A percentile compares a stretch with the other conserved stretches of the same genome.
These are phyloP conservation scores for Microthyrium microscopicum DNA, from an alignment of 2,329 filamentous ascomycete species.

Conservation along the genomic window DNA sequence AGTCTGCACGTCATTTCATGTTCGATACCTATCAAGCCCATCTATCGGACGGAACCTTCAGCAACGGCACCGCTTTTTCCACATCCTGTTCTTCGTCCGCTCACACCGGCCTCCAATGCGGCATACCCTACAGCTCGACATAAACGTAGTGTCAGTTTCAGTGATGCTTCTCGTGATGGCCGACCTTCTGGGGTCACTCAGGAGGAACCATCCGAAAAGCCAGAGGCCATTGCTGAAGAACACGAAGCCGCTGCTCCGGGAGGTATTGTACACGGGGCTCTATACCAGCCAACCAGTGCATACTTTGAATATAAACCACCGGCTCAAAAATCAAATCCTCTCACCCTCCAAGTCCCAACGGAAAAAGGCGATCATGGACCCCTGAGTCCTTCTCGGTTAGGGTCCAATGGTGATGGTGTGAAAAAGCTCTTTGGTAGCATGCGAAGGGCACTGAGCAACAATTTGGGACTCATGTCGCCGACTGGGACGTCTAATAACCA, in stretches of 20 bases:
- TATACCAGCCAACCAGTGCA: conserved; percentile 67
- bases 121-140: conserved; percentile 34
- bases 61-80: conserved; percentile 23
- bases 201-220: conserved; percentile 9
- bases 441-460: conserved; percentile 59
- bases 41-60: conserved; percentile 18
- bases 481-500: no score
- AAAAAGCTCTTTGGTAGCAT: conserved; percentile 77
- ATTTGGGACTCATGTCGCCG: no score
- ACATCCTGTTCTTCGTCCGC: conserved; percentile 13
- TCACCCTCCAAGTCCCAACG: conserved; percentile 7
- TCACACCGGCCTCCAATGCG: conserved; percentile 15
- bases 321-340: conserved; percentile 15
- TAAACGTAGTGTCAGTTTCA: conserved; percentile 75
- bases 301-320: conserved; percentile 44
- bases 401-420: no score
- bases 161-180: conserved; percentile 61
- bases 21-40: conserved; percentile 35
- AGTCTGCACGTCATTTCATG: conserved; percentile 44
- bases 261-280: conserved; percentile 70
- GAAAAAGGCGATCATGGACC: conserved; percentile 16
- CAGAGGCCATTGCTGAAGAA: conserved; percentile 16
- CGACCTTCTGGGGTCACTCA: conserved; percentile 31
- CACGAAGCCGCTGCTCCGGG: conserved; percentile 47
- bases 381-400: conserved; percentile 43